These are phyloP conservation scores for Aureococcus anophagefferens DNA, from an alignment of 108 stramenopile species.

Conservation along the genomic window DNA sequence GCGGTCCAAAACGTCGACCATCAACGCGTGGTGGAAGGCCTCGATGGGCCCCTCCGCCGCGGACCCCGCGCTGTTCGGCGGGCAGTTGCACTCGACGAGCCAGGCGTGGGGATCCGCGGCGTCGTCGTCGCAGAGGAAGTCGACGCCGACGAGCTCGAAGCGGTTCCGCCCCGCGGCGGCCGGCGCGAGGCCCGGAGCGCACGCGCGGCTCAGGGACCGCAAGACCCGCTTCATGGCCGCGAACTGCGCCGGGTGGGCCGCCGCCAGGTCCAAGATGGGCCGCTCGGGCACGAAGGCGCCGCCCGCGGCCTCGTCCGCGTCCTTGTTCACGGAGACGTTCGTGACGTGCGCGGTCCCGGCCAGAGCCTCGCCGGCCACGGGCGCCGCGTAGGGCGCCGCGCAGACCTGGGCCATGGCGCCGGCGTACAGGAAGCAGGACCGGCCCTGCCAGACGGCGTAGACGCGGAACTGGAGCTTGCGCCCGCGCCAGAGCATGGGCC, in stretches of 20 bases:
- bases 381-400: background rate
- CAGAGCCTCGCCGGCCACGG: background rate
- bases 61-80: background rate
- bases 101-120: background rate
- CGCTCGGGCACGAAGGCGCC: background rate
- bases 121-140: background rate
- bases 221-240: background rate
- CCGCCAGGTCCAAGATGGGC: background rate
- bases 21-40: background rate
- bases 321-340: background rate
- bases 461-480: background rate
- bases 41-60: background rate
- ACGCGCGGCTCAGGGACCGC: background rate
- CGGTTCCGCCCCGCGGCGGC: background rate
- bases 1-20: background rate
- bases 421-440: background rate
- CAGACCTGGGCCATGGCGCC: constrained; percentile 1
- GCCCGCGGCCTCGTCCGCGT: background rate
- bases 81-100: background rate
- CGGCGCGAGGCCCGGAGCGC: background rate
- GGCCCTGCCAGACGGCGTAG: background rate
- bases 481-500: background rate
- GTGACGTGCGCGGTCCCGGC: background rate
- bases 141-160: background rate
- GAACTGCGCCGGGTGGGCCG: background rate